Percentiles rank a stretch among this genome's conserved stretches.
These are phyloP conservation scores for Aspergillus kassunensis DNA, from an alignment of 495 filamentous ascomycete species.

Conservation along the genomic window DNA sequence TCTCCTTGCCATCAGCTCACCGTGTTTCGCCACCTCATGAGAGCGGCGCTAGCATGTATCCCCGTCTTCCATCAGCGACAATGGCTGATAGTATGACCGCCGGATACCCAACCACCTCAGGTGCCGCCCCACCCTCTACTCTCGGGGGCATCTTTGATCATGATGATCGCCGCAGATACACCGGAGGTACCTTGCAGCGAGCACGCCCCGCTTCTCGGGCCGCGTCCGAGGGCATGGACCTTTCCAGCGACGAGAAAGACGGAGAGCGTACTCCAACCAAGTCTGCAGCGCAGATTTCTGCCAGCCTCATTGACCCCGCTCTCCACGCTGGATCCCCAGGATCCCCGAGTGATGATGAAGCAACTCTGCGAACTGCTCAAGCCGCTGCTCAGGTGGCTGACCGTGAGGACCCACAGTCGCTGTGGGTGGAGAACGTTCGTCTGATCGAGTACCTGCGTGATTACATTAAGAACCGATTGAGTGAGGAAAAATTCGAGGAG, in stretches of 20 bases:
- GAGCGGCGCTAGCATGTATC: constrained; percentile 71
- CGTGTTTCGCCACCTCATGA: constrained; percentile 64
- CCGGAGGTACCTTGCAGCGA: constrained; percentile 81
- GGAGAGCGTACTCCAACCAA: constrained; percentile 43
- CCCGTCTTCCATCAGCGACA: constrained; percentile 72
- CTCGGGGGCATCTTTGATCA: constrained; percentile 78
- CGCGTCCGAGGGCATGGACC: constrained; percentile 49
- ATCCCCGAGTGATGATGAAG: constrained; percentile 36
- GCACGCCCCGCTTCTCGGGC: constrained; percentile 47
- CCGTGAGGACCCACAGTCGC: constrained; percentile 67
- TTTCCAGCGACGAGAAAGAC: constrained; percentile 47
- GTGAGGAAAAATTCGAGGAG: constrained; percentile 56
- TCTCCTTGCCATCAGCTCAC: constrained; percentile 52
- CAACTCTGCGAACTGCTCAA: constrained; percentile 40
- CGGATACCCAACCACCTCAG: constrained; percentile 59
- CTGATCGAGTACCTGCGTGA: constrained; percentile 70
- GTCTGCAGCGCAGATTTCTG: constrained; percentile 41
- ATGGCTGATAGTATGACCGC: constrained; percentile 49
- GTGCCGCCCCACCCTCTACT: constrained; percentile 68
- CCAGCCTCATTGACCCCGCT: constrained; percentile 52
- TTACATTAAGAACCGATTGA: constrained; percentile 61
- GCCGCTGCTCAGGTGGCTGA: constrained; percentile 45
- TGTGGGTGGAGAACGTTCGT: constrained; percentile 81
- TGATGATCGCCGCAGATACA: constrained; percentile 79
- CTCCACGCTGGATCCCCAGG: constrained; percentile 35